Evolutionary conservation across 306 rosid genomes (phyloP).

Genomic region (Luffa acutangula): DNA sequence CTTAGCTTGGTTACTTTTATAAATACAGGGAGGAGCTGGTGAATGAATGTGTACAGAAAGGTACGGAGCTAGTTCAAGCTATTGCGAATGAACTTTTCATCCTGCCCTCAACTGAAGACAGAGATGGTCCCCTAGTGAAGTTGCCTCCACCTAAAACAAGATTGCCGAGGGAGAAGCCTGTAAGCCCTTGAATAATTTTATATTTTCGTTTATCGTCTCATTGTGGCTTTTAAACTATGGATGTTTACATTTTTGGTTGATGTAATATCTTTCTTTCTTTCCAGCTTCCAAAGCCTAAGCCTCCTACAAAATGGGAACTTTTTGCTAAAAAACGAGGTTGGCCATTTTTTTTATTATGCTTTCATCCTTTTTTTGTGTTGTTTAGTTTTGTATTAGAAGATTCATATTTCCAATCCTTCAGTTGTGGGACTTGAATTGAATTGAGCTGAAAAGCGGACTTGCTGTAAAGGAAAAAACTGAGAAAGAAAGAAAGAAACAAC

Average conservation of each 20-base stretch:
- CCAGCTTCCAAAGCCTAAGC: constrained; percentile 74
- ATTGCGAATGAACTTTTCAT: constrained; percentile 53
- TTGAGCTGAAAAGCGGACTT: background rate
- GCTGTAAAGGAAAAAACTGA: background rate
- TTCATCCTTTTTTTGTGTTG: background rate
- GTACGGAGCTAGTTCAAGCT: constrained; percentile 71
- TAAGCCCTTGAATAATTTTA: constrained; percentile 15
- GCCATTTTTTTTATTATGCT: background rate
- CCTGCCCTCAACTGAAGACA: constrained; percentile 54
- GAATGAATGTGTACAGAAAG: constrained; percentile 44
- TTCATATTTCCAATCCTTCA: background rate
- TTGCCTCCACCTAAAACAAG: constrained; percentile 54
- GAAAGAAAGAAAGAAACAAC: background rate
- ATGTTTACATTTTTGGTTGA: background rate
- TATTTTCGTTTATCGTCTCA: background rate
- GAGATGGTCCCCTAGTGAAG: constrained; percentile 69
- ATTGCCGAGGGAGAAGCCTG: constrained; percentile 83
- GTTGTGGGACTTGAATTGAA: background rate
- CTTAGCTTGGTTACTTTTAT: background rate
- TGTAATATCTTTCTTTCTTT: background rate
- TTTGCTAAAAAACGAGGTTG: constrained; percentile 74
- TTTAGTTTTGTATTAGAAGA: background rate
- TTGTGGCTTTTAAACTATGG: background rate
- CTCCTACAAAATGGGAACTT: constrained; percentile 82
- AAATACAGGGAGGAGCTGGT: constrained; percentile 48